phyloP scores from a whole-genome alignment of 1,284 basidiomycete species.

The Veloporphyrellus conicus region DNA sequence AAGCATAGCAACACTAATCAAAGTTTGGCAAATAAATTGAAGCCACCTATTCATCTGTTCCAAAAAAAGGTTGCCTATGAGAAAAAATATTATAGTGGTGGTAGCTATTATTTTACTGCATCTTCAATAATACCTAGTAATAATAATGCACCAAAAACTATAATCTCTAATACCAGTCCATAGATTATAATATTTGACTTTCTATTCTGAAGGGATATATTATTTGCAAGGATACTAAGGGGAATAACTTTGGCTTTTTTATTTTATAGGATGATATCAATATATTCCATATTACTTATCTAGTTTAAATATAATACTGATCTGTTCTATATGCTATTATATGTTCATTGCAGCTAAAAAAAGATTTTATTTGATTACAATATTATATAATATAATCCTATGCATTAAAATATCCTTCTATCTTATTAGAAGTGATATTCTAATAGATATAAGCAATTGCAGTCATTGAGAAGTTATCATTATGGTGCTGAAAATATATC shows the following conservation, averaged over 20 bases:
- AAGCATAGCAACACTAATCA: slow-evolving; percentile 1
- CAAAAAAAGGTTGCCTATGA: neutral
- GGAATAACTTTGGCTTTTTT: no score
- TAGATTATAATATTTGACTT: slow-evolving; percentile 1
- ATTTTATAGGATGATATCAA: no score
- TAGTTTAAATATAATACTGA: no score
- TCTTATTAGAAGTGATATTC: slow-evolving; percentile 8
- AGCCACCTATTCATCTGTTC: neutral
- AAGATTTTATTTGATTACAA: no score
- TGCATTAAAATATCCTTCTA: slow-evolving; percentile 3
- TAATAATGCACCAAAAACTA: neutral
- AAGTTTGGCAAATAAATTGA: no score
- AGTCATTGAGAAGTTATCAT: neutral
- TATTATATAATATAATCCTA: neutral
- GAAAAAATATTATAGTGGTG: neutral
- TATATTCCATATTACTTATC: neutral
- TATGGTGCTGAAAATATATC: neutral
- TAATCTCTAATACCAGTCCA: slow-evolving; percentile 5
- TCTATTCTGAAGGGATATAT: neutral
- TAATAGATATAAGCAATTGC: slow-evolving; percentile 2
- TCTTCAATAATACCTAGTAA: neutral
- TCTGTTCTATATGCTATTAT: no score
- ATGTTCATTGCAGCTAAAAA: no score
- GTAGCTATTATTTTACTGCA: neutral
- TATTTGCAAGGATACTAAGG: neutral